Conservation (phyloP, 805 yeast genomes). For the Diddensiella transvaalensis region DNA sequence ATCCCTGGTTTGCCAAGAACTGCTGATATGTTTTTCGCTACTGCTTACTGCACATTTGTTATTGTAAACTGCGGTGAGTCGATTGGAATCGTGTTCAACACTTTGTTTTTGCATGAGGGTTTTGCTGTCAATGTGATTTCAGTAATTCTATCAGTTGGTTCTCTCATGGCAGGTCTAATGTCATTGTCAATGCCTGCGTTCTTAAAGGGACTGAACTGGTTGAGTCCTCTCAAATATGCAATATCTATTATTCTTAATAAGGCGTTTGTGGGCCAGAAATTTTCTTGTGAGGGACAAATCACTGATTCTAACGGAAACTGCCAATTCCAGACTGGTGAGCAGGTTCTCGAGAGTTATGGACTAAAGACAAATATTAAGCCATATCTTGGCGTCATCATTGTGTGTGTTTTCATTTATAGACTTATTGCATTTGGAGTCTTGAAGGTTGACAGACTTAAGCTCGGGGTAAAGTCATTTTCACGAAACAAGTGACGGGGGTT, state of each 20-base stretch:
- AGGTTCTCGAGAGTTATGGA: slow-evolving; percentile 52
- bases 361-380: slow-evolving; percentile 30
- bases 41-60: slow-evolving; percentile 51
- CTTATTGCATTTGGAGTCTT: slow-evolving; percentile 24
- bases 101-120: slow-evolving; percentile 70
- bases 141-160: slow-evolving; percentile 62
- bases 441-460: slow-evolving; percentile 24
- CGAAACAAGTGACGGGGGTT: background rate
- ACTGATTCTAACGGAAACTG: slow-evolving; percentile 40
- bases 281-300: slow-evolving; percentile 46
- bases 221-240: slow-evolving; percentile 75
- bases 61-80: slow-evolving; percentile 78
- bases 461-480: slow-evolving; percentile 16
- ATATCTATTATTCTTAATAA: slow-evolving; percentile 58
- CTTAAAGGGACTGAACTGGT: slow-evolving; percentile 64
- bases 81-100: slow-evolving; percentile 75
- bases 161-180: slow-evolving; percentile 82
- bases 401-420: slow-evolving; percentile 27
- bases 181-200: slow-evolving; percentile 71
- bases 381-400: slow-evolving; percentile 27
- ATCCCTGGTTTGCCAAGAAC: slow-evolving; percentile 72
- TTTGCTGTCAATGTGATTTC: slow-evolving; percentile 75
- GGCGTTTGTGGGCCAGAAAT: slow-evolving; percentile 50
- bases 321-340: slow-evolving; percentile 48
- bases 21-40: slow-evolving; percentile 61